Base-by-base conservation (phyloP, 768 basidiomycete species). In the Kwoniella dejecticola region DNA sequence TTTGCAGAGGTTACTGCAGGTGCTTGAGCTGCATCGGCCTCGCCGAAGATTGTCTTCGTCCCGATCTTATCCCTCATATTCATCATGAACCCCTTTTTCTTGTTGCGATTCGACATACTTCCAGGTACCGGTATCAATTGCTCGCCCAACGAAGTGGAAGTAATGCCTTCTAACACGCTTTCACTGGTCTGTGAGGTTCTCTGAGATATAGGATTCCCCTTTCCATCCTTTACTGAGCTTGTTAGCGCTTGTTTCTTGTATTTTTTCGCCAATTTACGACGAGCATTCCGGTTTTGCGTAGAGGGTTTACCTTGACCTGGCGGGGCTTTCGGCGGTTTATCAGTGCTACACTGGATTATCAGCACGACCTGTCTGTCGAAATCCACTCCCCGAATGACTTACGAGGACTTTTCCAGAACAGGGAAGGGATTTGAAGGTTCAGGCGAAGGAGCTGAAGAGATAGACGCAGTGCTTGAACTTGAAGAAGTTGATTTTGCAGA, bases 41-140 rank as follows among this genome's bases (percentile, higher is more conserved):
- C 31, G 3, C 27, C 57, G 26, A 71, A 75, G 3, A 69, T 57
- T 7, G 66, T 72, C 56, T 62, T 60, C 0, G 50, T 62, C 4
- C 60, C 66, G 30, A 31, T 50, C 17, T 64, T 24, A 4, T 42
- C 63, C 27, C 46, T 64, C 69, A 72, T 75, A 19, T 70, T 62
- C 33, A 60, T 63, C 64, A 75, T 44, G 50, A 72, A 75, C 12
- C 71, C 74, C 47, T 63, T 69, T 53, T 66, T 67, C 62, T 75
- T 75, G 42, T 72, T 72, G 41, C 62, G 26, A 56, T 75, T 75
- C 3, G 64, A 53, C 36, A 66, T 70, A 21, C 60, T 63, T 24
- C 42, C 54, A 2, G 70, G 64, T 8, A 63, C 23, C 1, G 64
- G 61, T 27, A 65, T 45, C 5, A 29, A 24, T n/a, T 50, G 48